Evolutionary conservation across 345 rosid genomes (phyloP), one percentile per base, ranked within the genome.

Genomic region (Streptanthus diversifolius): DNA sequence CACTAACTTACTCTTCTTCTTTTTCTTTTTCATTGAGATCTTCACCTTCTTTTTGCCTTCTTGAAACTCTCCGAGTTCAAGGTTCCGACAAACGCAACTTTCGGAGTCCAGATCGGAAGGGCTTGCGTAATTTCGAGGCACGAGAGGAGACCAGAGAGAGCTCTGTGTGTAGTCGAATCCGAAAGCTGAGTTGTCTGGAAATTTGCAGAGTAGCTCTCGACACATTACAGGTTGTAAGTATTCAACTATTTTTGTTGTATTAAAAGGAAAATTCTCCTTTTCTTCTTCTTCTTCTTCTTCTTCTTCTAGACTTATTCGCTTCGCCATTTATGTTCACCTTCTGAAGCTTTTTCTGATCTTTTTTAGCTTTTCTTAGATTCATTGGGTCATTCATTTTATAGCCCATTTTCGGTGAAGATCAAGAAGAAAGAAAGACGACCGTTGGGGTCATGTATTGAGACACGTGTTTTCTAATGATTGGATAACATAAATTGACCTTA

Each of bases 121-220:
- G 49, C 55, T 71, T 0, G 62, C 60, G 82, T 88, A 82, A 15
- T 70, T 21, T 18, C 90, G 85, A 36, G 88, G 95, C 44, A 90
- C 77, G 29, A 92, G 76, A 45, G 98, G 96, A 68, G 98, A 92
- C 98, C 98, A 92, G 39, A 92, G 78, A 17, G 98, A 90, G 86
- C 96, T 90, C 77, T 88, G 91, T 12, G 87, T 45, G 77, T 87
- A 88, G 22, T 92, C 85, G 65, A 92, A 90, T 27, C 86, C 97
- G 48, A 82, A 82, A 29, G 88, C 83, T 17, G 96, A 85, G 80
- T 77, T 83, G 65, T 92, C 95, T 3, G 96, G 93, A 82, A 92
- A 92, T 76, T 87, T 92, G 77, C 79, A 82, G 70, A 90, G 95
- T 40, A 92, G 92, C 58, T 90, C 93, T 45, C 60, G 71, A 0